Evolutionary conservation across 108 stramenopile species (phyloP), one percentile per base, ranked within the genome.

Genomic region (Fragilaria crotonensis): DNA sequence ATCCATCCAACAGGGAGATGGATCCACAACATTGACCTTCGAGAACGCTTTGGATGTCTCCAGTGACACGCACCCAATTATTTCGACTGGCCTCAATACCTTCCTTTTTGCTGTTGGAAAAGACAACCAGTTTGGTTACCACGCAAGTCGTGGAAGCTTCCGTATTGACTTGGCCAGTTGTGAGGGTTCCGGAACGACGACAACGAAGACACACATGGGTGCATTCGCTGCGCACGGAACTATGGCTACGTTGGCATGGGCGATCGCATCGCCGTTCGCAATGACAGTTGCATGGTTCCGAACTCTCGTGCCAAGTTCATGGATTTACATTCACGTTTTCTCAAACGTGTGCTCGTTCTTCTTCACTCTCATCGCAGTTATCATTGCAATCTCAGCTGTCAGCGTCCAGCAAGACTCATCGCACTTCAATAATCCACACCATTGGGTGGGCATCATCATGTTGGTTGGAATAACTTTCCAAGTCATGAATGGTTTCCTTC

Each of bases 301-400:
- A 17, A 67, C 69, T 19, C 41, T 77, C 9, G 63, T 79, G 7
- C 82, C 78, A 21, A 45, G 48, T 3, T 61, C 57, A 11, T 83
- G 82, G 82, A 79, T 83, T 31, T 79, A 79, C 62, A 58, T 83
- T 30, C 82, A 83, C 36, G 82, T 83, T 21, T 64, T 70, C 50
- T 29, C 68, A 30, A 79, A 83, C 31, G 80, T 79, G 9, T 48
- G 70, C 19, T 62, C 67, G 21, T 69, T 79, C 44, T 30, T 52
- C 7, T 45, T 68, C 19, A 68, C 64, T 0, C 27, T 73, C 23
- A 46, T 69, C 52, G 59, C 72, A 11, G 70, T 76, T 19, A 48
- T 63, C 7, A 48, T 76, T 2, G 45, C 63, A 9, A 52, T 69
- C 27, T 52, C 71, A 14, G 27, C 33, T 32, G 68, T 68, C 20